Evolutionary conservation across 148 eudicot species (phyloP), one percentile per base, ranked within the genome.

Genomic region (Chenopodium berlandieri): DNA sequence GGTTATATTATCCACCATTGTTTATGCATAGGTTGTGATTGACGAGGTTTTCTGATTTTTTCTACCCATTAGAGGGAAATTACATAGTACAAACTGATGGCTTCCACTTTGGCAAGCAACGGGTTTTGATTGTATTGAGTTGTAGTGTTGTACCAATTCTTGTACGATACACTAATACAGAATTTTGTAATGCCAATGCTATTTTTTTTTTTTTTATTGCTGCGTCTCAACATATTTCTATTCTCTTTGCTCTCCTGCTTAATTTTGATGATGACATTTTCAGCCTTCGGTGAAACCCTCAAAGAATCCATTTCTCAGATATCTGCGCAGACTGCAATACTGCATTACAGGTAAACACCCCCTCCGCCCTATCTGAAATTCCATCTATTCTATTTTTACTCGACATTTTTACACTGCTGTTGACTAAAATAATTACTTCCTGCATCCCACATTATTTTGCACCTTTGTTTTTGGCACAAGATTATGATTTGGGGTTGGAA

Each of bases 121-220:
- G 66, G 78, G 83, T 77, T 80, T 75, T 54, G 52, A 83, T 69
- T 79, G 79, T 65, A 40, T 50, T 54, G 52, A 84, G 60, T 65
- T 77, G 69, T 74, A 81, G 62, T 81, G 74, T 52, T 72, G 72
- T 74, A 78, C 72, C 84, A 81, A 64, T 81, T 47, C 7, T 73
- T 78, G 76, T 68, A 78, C 76, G 46, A 78, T 77, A 66, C 66
- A 81, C 72, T 68, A 44, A 79, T 75, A 67, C 79, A 77, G 32
- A 85, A 81, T 73, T n/a, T 73, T 72, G 37, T 81, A 12, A 25
- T 62, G 68, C 84, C 66, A 30, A 73, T 22, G 30, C 25, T 81
- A 30, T 4, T 46, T 5, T 37, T 12, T 5, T 37, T 12, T 12
- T 79, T 20, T 37, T 0, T 44, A 40, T n/a, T 64, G 19, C 30